Evolutionary conservation across 2,329 filamentous ascomycete species (phyloP), one percentile per base, ranked within the genome.

Genomic region (Curvularia sp.): DNA sequence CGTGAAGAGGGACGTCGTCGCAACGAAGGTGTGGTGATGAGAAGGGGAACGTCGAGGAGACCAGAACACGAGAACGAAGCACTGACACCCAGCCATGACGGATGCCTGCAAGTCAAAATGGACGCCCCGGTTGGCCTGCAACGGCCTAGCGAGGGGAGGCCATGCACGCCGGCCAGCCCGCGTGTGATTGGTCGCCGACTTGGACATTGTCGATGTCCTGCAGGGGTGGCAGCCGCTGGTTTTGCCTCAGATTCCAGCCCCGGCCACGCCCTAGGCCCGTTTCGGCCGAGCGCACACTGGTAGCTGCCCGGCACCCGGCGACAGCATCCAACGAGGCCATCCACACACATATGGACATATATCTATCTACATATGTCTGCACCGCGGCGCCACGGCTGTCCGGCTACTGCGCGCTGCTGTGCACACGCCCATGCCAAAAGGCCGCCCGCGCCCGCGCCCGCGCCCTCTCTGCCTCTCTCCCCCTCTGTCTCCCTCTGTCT

Each of bases 11-110:
- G 68, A 60, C 45, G 65, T 55, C 49, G 59, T 61, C 49, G 64
- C 56, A 58, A 60, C 55, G 59, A 48, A 65, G 56, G 64, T 57
- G 63, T 66, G 62, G 57, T 65, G 67, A 64, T 65, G 66, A 38
- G 61, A 66, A 69, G 66, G 66, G 68, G 64, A 67, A 61, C 57
- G 65, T 61, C 67, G 63, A 67, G 66, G 64, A 64, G 65, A 67
- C 55, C 61, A 67, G 60, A 66, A 63, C 61, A 70, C 66, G 65
- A 71, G 67, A 69, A 68, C 64, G 62, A 49, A 53, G 63, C 64
- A 64, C 58, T 62, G 61, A 62, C 64, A 60, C 64, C 52, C 60
- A 58, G 61, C 65, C 61, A 67, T 68, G 60, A 67, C 62, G 61
- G 63, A 48, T 59, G 61, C 49, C 60, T 60, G 59, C 66, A 64